Base-by-base conservation (phyloP, 2,329 filamentous ascomycete genomes). In the Periglandula ipomoeae region DNA sequence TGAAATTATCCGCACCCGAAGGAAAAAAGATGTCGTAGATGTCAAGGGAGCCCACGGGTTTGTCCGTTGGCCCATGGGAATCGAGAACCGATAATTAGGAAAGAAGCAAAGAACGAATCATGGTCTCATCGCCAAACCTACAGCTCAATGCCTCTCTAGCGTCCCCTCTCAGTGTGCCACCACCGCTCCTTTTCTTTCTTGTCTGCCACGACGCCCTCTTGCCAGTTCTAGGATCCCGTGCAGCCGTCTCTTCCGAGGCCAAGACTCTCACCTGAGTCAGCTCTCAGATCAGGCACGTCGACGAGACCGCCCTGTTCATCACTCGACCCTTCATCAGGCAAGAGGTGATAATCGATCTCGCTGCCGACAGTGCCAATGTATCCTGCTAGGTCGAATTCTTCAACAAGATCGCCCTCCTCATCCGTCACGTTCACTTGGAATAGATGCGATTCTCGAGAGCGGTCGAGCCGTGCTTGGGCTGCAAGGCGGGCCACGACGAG, bases 401-500 rank as follows among this genome's bases (percentile, higher is more conserved):
- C 74, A 1, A 71, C 61, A 1, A 79, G 56, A 1, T 64, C 62
- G 1, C 78, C 78, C 13, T 73, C 63, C 51, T 79, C 75, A 51
- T 75, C 71, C 2, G 70, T 61, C 2, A 89, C 73, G 10, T 79
- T 74, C 32, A 88, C 71, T 7, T 71, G 70, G 59, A 82, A 82
- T 15, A 73, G 70, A 1, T 80, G 79, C 1, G 66, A 58, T 22
- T 67, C 66, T 20, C 73, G 70, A 0, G 81, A 80, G 19, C 73
- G 70, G 34, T 85, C 77, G 20, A 87, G 73, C 1, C 85, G 74
- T 0, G 73, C 65, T 60, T 89, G 85, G 0, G 85, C 85, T 15
- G 79, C 76, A 6, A 81, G 68, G 0, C 85, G 78, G 1, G 82
- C 72, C 19, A 66, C 58, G 47, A 68, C 63, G 15, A 79, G 71